Base-by-base conservation (phyloP, 1,284 basidiomycete species). In the Cystobasidium pallidum region DNA sequence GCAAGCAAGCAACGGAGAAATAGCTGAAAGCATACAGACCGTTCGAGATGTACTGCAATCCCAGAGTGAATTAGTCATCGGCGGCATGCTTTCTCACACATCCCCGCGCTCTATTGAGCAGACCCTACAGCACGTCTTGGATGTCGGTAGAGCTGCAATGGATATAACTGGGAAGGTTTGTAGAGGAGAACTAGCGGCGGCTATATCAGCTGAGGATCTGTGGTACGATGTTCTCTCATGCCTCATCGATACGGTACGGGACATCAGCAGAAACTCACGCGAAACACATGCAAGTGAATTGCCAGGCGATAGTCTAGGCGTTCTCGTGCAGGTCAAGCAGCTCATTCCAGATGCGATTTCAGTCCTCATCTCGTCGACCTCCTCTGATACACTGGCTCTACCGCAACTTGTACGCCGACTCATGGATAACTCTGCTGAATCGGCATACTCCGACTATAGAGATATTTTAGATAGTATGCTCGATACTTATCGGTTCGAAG, bases 391-490 rank as follows among this genome's bases (percentile, higher is more conserved):
- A 0, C 86, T 96, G 7, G 94, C 94, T 0, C 94, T 98, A 80
- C 92, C 96, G 19, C 86, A 87, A 17, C 83, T 99, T 1, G 95
- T 99, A 85, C 92, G 91, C 77, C 88, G 92, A 3, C 86, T 98
- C 4, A 90, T 94, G 43, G 88, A 91, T 75, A 76, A 67, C 17
- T 79, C 80, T 8, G 70, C 78, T 41, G 86, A 88, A 1, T 64
- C 68, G 2, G 71, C 76, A 0, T 98, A 98, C 80, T 88, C 89
- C 39, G 94, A 98, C 81, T 95, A 98, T 81, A 86, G 93, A 54
- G 86, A 88, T 3, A 93, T 99, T 72, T 84, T 99, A 26, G 89
- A 89, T 0, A 90, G 92, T 34, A 99, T 99, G 92, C 83, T 98
- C 75, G 92, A 94, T 77, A 91, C 92, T 1, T 98, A 97, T 82